Conservation (phyloP, 2,329 filamentous ascomycete species). For the Diaporthe aspalathi region DNA sequence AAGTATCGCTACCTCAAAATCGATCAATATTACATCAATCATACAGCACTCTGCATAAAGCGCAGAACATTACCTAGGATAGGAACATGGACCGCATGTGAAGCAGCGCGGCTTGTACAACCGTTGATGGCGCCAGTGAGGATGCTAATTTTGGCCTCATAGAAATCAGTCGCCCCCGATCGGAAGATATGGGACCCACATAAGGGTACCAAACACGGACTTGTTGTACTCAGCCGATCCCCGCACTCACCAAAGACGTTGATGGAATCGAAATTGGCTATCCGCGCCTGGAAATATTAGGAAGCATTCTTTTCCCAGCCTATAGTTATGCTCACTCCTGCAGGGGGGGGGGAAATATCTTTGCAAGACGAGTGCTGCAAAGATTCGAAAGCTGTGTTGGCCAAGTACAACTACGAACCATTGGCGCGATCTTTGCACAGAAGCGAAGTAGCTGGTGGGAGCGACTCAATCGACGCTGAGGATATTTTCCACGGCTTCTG, state of each 20-base stretch:
- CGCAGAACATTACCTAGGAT: no score
- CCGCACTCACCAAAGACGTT: not conserved
- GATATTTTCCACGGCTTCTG: not conserved
- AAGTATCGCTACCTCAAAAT: no score
- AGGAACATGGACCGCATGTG: no score
- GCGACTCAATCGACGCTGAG: no score
- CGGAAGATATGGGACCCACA: not conserved
- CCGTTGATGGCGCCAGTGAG: not conserved
- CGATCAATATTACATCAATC: no score
- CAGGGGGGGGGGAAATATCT: not conserved
- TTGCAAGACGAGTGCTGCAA: not conserved
- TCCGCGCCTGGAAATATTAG: not conserved
- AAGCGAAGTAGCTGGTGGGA: not conserved
- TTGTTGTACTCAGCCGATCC: not conserved
- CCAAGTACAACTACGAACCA: not conserved
- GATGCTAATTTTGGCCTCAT: not conserved
- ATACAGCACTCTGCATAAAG: no score
- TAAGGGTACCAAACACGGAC: fast-evolving
- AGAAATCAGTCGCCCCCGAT: not conserved
- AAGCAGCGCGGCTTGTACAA: not conserved
- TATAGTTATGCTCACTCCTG: not conserved
- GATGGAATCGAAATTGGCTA: not conserved
- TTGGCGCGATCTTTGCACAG: not conserved
- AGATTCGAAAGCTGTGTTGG: not conserved
- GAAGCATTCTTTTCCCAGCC: not conserved